phyloP scores from a whole-genome alignment of 768 basidiomycete species.

The Tricholoma furcatifolium region DNA sequence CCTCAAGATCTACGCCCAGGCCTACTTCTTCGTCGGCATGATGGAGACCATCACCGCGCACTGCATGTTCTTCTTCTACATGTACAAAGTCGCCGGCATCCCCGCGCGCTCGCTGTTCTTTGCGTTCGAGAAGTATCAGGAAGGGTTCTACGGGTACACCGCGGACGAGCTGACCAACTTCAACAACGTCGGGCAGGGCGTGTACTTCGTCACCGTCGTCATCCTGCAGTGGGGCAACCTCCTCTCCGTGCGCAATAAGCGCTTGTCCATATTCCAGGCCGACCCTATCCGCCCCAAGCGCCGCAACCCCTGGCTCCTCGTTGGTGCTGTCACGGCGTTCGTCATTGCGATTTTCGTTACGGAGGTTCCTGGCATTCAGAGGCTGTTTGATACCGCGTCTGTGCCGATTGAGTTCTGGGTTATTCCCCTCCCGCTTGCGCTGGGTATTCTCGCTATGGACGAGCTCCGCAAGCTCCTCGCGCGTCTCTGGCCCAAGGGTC shows the following conservation, averaged over 20 bases:
- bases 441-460: constrained; percentile 39
- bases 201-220: constrained; percentile 36
- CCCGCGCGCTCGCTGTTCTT: constrained; percentile 36
- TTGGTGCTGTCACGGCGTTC: constrained; percentile 21
- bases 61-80: constrained; percentile 35
- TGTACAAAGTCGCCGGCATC: constrained; percentile 35
- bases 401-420: constrained; percentile 50
- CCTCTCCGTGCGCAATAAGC: constrained; percentile 42
- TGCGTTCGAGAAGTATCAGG: constrained; percentile 38
- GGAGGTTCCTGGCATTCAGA: constrained; percentile 42
- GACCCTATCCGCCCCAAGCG: constrained; percentile 48
- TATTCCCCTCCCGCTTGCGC: constrained; percentile 42
- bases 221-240: constrained; percentile 43
- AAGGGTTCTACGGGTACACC: constrained; percentile 33
- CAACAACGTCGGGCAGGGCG: constrained; percentile 41
- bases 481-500: constrained; percentile 18
- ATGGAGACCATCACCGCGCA: constrained; percentile 18
- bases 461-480: constrained; percentile 45
- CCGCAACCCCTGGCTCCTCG: constrained; percentile 33
- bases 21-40: constrained; percentile 17
- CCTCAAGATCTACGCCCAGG: constrained; percentile 16
- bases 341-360: constrained; percentile 42
- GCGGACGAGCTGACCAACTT: constrained; percentile 28
- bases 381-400: constrained; percentile 39
- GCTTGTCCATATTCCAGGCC: constrained; percentile 40